Evolutionary conservation across 345 rosid genomes (phyloP).

Genomic region (Aquilaria sinensis): DNA sequence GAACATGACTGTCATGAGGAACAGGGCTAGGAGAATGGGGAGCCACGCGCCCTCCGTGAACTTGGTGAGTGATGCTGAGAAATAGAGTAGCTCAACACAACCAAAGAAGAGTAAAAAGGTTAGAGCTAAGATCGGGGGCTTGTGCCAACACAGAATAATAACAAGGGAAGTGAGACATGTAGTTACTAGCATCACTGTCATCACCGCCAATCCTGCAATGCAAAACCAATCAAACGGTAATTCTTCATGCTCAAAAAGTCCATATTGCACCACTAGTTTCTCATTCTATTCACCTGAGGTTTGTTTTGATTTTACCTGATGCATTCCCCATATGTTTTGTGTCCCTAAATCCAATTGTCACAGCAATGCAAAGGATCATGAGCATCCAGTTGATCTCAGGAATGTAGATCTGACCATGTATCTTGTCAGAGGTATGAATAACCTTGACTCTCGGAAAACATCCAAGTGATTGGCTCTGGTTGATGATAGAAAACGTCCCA

Average conservation of each 20-base stretch:
- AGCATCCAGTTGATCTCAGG: slow-evolving; percentile 99
- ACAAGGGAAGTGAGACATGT: slow-evolving; percentile 92
- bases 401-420: slow-evolving; percentile 97
- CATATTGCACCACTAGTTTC: too few species aligned
- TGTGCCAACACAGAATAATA: slow-evolving; percentile 90
- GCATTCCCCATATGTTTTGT: slow-evolving; percentile 96
- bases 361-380: slow-evolving; percentile 95
- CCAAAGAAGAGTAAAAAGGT: slow-evolving; percentile 80
- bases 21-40: slow-evolving; percentile 87
- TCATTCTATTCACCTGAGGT: background rate
- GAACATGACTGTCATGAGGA: slow-evolving; percentile 87
- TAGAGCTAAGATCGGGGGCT: slow-evolving; percentile 72
- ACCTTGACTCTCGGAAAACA: slow-evolving; percentile 99
- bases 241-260: background rate
- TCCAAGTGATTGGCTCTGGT: slow-evolving; percentile 97
- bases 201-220: slow-evolving; percentile 86
- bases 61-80: slow-evolving; percentile 96
- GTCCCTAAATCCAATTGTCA: slow-evolving; percentile 96
- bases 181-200: slow-evolving; percentile 98
- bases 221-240: slow-evolving; percentile 1
- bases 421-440: slow-evolving; percentile 91
- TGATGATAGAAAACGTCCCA: slow-evolving; percentile 97
- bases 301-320: slow-evolving; percentile 44
- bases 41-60: slow-evolving; percentile 99
- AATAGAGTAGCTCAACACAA: slow-evolving; percentile 82